Base-by-base conservation (phyloP, 495 filamentous ascomycete genomes). In the Sphaerosporella brunnea region DNA sequence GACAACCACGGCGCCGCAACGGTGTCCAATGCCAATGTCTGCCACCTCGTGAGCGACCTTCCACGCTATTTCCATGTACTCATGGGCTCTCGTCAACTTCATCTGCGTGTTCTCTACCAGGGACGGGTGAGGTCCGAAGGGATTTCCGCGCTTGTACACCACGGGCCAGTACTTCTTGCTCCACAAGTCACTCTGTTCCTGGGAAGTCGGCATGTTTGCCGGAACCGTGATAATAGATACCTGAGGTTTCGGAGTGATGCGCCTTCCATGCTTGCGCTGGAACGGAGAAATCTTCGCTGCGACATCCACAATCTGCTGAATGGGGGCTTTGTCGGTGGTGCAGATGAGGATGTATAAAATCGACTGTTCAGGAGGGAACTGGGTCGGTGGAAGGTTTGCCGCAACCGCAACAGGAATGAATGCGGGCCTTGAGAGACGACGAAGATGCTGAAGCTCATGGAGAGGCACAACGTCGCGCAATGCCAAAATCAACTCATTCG, bases 121-220 rank as follows among this genome's bases (percentile, higher is more conserved):
- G 34, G 70, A 67, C 46, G 79, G 73, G 62, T 85, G 76, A 52
- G 84, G 70, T 40, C 84, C 74, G 59, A 84, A 71, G 25, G 85
- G 75, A 58, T 86, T 85, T 50, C 73, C 79, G 56, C 78, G 78
- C 48, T 86, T 85, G 67, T 92, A 96, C 5, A 84, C 69, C 3
- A 81, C 77, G 0, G 90, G 92, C 90, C 90, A 97, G 59, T 84
- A 80, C 23, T 72, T 69, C 21, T 72, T 66, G 24, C 74, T 77
- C 84, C 84, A 94, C 61, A 69, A 62, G 7, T 75, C 69, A 3
- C 90, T 85, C 65, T 93, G 83, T 9, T 74, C 61, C 18, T 71
- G 62, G 16, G 79, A 87, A 19, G 79, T 78, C 0, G 90, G 86
- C 21, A 84, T 72, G 10, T 81, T 65, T 34, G 78, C 67, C 15